Conservation (phyloP, 1,139 yeast species). For the Candida smagusa region DNA sequence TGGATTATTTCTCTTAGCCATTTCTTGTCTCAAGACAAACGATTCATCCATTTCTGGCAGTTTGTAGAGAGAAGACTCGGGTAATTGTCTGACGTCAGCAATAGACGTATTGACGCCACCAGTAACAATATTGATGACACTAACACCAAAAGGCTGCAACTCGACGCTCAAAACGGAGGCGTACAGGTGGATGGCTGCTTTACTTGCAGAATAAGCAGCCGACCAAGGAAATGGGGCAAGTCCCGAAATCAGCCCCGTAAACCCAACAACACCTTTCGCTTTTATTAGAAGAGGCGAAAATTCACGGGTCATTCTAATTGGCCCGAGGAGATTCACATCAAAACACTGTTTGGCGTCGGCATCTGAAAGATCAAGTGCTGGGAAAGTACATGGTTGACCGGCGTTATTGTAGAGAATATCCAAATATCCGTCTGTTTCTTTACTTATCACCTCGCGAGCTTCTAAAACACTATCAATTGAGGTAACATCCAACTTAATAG, state of each 20-base stretch:
- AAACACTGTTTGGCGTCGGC: constrained; percentile 53
- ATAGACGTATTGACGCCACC: constrained; percentile 64
- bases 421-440: constrained; percentile 24
- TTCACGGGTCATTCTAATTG: constrained; percentile 61
- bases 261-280: constrained; percentile 68
- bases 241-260: constrained; percentile 75
- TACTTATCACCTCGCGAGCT: constrained; percentile 36
- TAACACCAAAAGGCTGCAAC: constrained; percentile 69
- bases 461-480: constrained; percentile 45
- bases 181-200: constrained; percentile 76
- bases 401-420: constrained; percentile 70
- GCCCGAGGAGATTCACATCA: constrained; percentile 69
- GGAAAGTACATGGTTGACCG: constrained; percentile 63
- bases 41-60: constrained; percentile 49
- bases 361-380: constrained; percentile 66
- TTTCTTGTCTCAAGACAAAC: constrained; percentile 49
- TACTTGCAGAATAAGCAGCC: constrained; percentile 63
- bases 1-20: constrained; percentile 48
- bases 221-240: constrained; percentile 69
- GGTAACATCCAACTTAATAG: constrained; percentile 49
- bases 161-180: constrained; percentile 63
- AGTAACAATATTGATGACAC: constrained; percentile 67
- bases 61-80: constrained; percentile 52
- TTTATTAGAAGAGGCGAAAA: constrained; percentile 56
- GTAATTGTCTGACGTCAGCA: constrained; percentile 50